Conservation (phyloP, 2,329 filamentous ascomycete species). For the Elsinoe arachidis region DNA sequence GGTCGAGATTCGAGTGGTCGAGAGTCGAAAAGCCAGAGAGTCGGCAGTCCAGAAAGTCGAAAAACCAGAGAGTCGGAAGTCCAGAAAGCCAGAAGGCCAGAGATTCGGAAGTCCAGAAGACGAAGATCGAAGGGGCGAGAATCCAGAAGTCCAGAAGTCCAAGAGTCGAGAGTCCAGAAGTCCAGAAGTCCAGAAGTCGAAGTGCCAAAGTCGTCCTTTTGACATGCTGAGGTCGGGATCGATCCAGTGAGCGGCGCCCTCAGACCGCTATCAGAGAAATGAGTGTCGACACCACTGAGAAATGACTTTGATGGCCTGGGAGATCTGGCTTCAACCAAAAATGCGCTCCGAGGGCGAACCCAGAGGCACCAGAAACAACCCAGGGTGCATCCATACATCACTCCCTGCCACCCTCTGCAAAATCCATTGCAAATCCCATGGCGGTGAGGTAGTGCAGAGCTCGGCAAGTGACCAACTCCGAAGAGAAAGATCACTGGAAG, state of each 20-base stretch:
- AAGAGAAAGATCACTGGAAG: not conserved
- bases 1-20: not conserved
- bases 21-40: not conserved
- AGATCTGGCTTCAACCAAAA: not conserved
- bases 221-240: not conserved
- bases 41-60: not conserved
- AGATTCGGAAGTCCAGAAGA: too few species aligned
- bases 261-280: not conserved
- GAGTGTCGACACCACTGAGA: not conserved
- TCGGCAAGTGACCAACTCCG: not conserved
- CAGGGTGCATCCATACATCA: conserved; percentile 4
- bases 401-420: not conserved
- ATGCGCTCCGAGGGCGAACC: not conserved
- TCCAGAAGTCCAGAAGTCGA: not conserved
- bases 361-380: not conserved
- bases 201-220: too few species aligned
- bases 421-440: not conserved
- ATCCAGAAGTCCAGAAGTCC: too few species aligned
- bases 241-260: not conserved
- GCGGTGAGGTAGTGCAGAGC: too few species aligned
- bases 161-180: not conserved
- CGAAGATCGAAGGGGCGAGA: too few species aligned
- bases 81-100: not conserved
- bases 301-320: not conserved
- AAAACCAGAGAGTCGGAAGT: not conserved